Conservation (phyloP, 192 early-diverging fungal genomes). For the Chytriomyces hyalinus region DNA sequence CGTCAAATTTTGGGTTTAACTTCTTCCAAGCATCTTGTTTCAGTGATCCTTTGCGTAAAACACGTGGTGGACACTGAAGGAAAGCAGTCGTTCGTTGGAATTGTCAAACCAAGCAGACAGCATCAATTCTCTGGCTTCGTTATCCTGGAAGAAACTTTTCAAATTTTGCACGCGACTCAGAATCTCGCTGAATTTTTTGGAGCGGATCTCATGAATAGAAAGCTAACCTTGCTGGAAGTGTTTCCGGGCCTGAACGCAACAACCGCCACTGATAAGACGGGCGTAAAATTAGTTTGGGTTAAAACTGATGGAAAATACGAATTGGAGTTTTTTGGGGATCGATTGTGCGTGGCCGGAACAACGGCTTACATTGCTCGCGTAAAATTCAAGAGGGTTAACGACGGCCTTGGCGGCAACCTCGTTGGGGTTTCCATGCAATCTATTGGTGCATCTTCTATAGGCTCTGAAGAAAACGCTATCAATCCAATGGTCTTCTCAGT, state of each 20-base stretch:
- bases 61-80: slow-evolving; percentile 40
- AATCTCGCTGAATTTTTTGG: slow-evolving; percentile 4
- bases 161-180: slow-evolving; percentile 36
- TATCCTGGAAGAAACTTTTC: slow-evolving; percentile 26
- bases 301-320: slow-evolving; percentile 3
- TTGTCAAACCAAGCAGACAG: slow-evolving; percentile 13
- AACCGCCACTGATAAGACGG: not conserved
- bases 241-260: not conserved
- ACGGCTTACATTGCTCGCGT: slow-evolving; percentile 14
- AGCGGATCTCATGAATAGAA: not conserved
- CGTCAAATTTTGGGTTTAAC: slow-evolving; percentile 45
- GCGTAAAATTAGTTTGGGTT: not conserved
- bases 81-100: slow-evolving; percentile 38
- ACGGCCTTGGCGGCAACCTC: not conserved
- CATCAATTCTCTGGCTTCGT: slow-evolving; percentile 30
- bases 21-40: slow-evolving; percentile 33
- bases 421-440: not conserved
- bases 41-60: slow-evolving; percentile 42
- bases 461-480: no score
- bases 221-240: not conserved
- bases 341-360: not conserved
- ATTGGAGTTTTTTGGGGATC: slow-evolving; percentile 16
- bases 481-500: slow-evolving; percentile 11
- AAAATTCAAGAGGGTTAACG: slow-evolving; percentile 8
- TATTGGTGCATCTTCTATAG: no score